These are phyloP conservation scores for Diplogelasinospora grovesii DNA, from an alignment of 495 filamentous ascomycete species.

Conservation along the genomic window DNA sequence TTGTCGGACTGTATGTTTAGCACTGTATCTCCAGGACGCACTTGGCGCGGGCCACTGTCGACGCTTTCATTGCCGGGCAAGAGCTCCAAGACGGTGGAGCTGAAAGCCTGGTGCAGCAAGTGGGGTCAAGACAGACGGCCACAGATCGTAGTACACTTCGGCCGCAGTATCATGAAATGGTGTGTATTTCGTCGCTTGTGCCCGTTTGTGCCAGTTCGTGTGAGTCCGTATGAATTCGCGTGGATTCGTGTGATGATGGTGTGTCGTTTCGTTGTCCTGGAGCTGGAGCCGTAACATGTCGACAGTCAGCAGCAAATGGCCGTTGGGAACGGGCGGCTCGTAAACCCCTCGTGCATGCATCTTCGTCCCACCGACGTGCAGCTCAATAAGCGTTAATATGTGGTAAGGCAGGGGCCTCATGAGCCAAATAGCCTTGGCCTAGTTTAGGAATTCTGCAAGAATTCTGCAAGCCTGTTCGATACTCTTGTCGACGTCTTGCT, in stretches of 20 bases:
- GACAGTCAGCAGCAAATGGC: slow-evolving; percentile 3
- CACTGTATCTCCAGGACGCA: not conserved
- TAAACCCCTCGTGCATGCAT: slow-evolving; percentile 6
- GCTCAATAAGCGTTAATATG: too few species aligned
- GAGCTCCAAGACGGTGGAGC: not conserved
- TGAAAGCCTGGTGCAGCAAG: too few species aligned
- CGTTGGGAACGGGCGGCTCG: not conserved
- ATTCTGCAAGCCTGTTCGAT: slow-evolving; percentile 1
- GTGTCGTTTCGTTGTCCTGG: too few species aligned
- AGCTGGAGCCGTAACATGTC: not conserved
- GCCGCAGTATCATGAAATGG: too few species aligned
- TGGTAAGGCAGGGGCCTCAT: not conserved
- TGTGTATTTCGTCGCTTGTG: too few species aligned
- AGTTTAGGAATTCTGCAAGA: not conserved
- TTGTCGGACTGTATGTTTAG: too few species aligned
- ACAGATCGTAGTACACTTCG: too few species aligned
- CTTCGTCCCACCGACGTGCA: slow-evolving; percentile 13
- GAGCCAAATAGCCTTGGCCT: slow-evolving; percentile 13
- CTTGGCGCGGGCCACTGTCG: not conserved
- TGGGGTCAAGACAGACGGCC: too few species aligned
- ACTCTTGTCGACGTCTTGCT: slow-evolving; percentile 4
- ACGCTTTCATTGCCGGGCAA: not conserved
- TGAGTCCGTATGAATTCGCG: too few species aligned
- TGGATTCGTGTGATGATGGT: slow-evolving; percentile 2
- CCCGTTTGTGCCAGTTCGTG: too few species aligned